Evolutionary conservation across 2,329 filamentous ascomycete species (phyloP), one percentile per base, ranked within the genome.

Genomic region (Microcyclospora tardicrescens): DNA sequence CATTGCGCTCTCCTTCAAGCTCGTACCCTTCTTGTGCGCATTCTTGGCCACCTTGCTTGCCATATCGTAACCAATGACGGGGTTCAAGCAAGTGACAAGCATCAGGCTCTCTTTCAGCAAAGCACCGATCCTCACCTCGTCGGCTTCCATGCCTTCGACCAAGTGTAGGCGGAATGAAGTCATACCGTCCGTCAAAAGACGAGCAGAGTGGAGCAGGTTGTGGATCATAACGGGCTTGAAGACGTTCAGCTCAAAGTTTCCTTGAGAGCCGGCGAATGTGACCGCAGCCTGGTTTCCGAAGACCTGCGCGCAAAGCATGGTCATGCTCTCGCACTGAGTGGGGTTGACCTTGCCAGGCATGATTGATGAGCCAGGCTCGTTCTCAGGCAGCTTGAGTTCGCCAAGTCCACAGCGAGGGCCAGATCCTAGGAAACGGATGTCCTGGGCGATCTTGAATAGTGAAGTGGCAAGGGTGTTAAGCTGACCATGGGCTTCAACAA

Each of bases 341-440:
- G 91, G 91, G 72, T 98, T 98, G 61, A 98, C 91, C 72, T 98
- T 98, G 58, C 91, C 91, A 33, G 91, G 91, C 91, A 98, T 98
- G 71, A 98, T 96, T 53, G 84, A 93, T 58, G 82, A 91, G 48
- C 89, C 89, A 28, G 91, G 91, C 71, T 98, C 91, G 68, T 98
- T 98, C 71, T 98, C 91, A 16, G 91, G 91, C 37, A 98, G 77
- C 57, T 76, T 75, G 47, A 98, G 76, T 70, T 98, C 91, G 50
- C 87, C 89, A 15, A 96, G 80, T 57, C 91, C 91, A 65, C 91
- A 96, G 43, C 91, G 85, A 40, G 91, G 91, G 12, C 91, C 91
- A 51, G 84, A 93, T 54, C 91, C 91, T 37, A 96, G 83, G 70
- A 94, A 96, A 57, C 91, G 82, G 60, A 98, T 85, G 62, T 96